A percentile compares a stretch with the other conserved stretches of the same genome.
Conservation (phyloP, 108 stramenopile genomes). For the Tribonema minus region DNA sequence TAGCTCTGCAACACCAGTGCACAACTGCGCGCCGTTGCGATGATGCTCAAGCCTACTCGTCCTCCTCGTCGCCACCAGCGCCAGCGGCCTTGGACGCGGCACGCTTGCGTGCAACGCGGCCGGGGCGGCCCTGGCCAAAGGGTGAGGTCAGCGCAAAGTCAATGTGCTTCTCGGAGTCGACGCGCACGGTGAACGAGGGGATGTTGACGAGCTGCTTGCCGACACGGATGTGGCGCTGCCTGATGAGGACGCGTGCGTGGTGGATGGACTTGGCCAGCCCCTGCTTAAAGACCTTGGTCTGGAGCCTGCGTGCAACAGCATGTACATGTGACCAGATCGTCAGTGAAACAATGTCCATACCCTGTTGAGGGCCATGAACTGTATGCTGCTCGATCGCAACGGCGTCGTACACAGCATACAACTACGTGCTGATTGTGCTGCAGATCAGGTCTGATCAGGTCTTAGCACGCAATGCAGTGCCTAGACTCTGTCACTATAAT, state of each 20-base stretch:
- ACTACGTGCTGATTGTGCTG: too few species aligned
- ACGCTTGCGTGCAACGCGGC: constrained; percentile 90
- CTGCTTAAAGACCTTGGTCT: constrained; percentile 94
- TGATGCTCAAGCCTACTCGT: constrained; percentile 47
- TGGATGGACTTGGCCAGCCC: constrained; percentile 97
- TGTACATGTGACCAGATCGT: too few species aligned
- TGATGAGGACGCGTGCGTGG: constrained; percentile 98
- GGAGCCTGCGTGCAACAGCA: too few species aligned
- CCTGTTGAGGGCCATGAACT: too few species aligned
- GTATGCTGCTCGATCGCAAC: too few species aligned
- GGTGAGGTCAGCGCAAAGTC: constrained; percentile 92
- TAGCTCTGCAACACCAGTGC: too few species aligned
- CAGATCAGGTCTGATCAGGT: too few species aligned
- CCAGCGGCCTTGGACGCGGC: constrained; percentile 85
- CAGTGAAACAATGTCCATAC: too few species aligned
- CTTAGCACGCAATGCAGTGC: too few species aligned
- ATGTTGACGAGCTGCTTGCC: constrained; percentile 95
- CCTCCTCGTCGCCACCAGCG: constrained; percentile 84
- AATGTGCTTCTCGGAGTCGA: constrained; percentile 96
- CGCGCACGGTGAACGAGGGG: constrained; percentile 94
- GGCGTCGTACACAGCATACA: too few species aligned
- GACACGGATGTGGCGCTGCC: constrained; percentile 97
- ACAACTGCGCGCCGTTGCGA: too few species aligned
- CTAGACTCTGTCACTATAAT: too few species aligned
- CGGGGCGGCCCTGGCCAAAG: constrained; percentile 94